Conservation (phyloP, 2,329 filamentous ascomycete species). For the Passalora sequoiae region DNA sequence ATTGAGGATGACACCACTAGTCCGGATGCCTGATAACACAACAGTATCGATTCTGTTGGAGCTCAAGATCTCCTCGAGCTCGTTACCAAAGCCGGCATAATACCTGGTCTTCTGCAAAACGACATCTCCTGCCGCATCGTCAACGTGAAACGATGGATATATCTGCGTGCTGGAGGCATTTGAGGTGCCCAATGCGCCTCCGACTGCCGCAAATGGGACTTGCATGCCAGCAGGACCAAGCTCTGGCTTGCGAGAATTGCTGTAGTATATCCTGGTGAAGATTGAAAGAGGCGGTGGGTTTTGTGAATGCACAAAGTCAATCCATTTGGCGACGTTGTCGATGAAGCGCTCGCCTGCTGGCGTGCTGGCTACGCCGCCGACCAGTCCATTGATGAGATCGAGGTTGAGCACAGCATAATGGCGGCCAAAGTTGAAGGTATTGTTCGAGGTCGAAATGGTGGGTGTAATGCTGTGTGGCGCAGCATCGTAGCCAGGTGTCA, state of each 20-base stretch:
- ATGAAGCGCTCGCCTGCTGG: slow-evolving; percentile 35
- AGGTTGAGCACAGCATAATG: slow-evolving; percentile 42
- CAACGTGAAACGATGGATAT: slow-evolving; percentile 30
- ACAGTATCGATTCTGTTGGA: slow-evolving; percentile 41
- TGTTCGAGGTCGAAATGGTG: slow-evolving; percentile 21
- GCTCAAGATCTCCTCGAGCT: slow-evolving; percentile 39
- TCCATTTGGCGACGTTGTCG: slow-evolving; percentile 35
- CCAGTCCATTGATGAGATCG: slow-evolving; percentile 39
- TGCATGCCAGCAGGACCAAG: slow-evolving; percentile 23
- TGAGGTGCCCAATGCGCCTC: slow-evolving; percentile 29
- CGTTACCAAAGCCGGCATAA: slow-evolving; percentile 40
- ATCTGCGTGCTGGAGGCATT: slow-evolving; percentile 32
- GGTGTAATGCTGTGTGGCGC: slow-evolving; percentile 21
- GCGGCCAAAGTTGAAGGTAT: slow-evolving; percentile 31
- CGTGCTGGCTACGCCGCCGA: slow-evolving; percentile 33
- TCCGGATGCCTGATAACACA: slow-evolving; percentile 38
- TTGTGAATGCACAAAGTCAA: slow-evolving; percentile 37
- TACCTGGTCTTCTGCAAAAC: slow-evolving; percentile 42
- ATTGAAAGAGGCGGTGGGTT: slow-evolving; percentile 35
- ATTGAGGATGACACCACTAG: slow-evolving; percentile 41
- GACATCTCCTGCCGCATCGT: slow-evolving; percentile 33
- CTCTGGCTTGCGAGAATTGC: slow-evolving; percentile 34
- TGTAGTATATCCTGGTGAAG: slow-evolving; percentile 39
- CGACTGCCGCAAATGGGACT: slow-evolving; percentile 35
- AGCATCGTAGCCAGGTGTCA: slow-evolving; percentile 20